Base-by-base conservation (phyloP, 805 yeast genomes). In the Tetrapisispora nanseiensis region DNA sequence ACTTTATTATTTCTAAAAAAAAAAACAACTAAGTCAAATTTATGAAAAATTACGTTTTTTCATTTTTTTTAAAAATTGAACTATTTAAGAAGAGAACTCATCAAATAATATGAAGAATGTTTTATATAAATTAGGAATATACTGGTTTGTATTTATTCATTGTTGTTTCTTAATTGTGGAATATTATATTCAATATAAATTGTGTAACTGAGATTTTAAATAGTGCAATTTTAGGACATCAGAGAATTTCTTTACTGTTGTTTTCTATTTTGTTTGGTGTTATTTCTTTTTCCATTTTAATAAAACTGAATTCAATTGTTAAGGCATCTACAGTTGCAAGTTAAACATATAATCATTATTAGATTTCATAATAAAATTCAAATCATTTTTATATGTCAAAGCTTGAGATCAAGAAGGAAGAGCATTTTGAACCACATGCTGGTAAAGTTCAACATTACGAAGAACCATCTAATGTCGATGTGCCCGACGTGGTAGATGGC, bases 401-500 rank as follows among this genome's bases (percentile, higher is more conserved):
- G 15, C 24, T 16, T 16, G 30, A n/a, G 6, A 23, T 26, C 12
- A n/a, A 18, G 11, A 23, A 35, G 13, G 20, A 32, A 24, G 13
- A 11, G 3, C 18, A 32, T 12, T 15, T 18, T 18, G 35, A 39
- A 26, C 26, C 18, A 20, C 12, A 23, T 4, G 9, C 21, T 9
- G 19, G 13, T 19, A 20, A 15, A 16, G 37, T 15, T 13, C 16
- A 16, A 9, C 12, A 7, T 18, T 15, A n/a, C 23, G 20, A 18
- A 3, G 32, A 23, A 13, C 24, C 20, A 13, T 27, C 16, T 15
- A 12, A 26, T 12, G 29, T 36, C 12, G 45, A 42, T 23, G 47
- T 29, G 13, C 26, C 28, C 6, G 35, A 46, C 3, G 31, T 32
- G 2, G 38, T 16, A 15, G 37, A 40, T 16, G 66, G 68, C 2